Percentiles rank a stretch among this genome's conserved stretches.
phyloP scores from a whole-genome alignment of 2,329 filamentous ascomycete species.

The Colletotrichum liriopes region DNA sequence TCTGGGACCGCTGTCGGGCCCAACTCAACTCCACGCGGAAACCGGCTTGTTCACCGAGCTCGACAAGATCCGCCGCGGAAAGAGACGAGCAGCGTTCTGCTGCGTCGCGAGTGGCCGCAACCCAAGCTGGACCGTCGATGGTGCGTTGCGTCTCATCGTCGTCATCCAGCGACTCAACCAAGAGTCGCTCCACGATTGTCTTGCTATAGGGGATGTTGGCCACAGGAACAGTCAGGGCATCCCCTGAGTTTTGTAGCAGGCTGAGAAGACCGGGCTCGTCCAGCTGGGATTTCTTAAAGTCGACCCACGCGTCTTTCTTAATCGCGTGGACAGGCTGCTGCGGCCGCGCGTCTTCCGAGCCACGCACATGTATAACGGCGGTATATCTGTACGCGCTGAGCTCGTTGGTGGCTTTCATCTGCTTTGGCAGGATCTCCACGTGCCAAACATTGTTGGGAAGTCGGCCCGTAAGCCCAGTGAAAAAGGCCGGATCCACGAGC shows the following conservation, averaged over 20 bases:
- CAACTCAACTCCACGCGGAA: constrained; percentile 63
- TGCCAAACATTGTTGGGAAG: constrained; percentile 45
- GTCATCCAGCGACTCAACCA: background rate
- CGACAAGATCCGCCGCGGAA: constrained; percentile 43
- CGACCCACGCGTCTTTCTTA: background rate
- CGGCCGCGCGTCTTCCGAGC: background rate
- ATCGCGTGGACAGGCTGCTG: constrained; percentile 38
- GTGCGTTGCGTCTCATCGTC: background rate
- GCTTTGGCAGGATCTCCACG: constrained; percentile 51
- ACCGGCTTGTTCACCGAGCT: constrained; percentile 52
- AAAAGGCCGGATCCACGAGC: constrained; percentile 49
- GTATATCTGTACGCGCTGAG: constrained; percentile 50
- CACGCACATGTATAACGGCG: constrained; percentile 46
- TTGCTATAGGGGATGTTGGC: constrained; percentile 50
- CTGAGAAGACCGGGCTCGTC: background rate
- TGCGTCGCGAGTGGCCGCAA: background rate
- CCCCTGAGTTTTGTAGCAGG: constrained; percentile 27
- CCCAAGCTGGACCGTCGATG: background rate
- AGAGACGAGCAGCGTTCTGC: constrained; percentile 27
- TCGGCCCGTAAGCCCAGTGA: constrained; percentile 42
- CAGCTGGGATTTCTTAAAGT: background rate
- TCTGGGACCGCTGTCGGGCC: constrained; percentile 54
- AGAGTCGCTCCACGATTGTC: constrained; percentile 49
- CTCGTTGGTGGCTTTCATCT: constrained; percentile 50
- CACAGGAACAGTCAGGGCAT: constrained; percentile 32